Conservation (phyloP, 805 yeast species). For the Zygoascus ofunaensis region DNA sequence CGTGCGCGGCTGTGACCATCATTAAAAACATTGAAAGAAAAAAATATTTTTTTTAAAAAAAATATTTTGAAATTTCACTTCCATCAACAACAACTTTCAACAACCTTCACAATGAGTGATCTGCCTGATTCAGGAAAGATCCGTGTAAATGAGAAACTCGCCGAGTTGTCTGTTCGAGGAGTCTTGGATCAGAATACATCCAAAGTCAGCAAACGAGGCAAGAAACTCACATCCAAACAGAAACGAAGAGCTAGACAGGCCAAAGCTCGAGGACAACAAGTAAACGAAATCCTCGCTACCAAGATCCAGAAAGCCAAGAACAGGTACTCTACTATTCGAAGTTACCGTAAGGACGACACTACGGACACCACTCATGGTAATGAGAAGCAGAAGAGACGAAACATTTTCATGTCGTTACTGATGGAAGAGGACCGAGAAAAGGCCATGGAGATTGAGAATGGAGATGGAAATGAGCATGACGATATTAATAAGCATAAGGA, state of each 20-base stretch:
- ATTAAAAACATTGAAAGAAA: too few species aligned
- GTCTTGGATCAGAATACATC: conserved; percentile 1
- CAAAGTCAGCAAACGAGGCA: conserved; percentile 8
- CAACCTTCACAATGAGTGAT: conserved; percentile 3
- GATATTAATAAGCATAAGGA: too few species aligned
- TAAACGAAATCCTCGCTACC: conserved; percentile 21
- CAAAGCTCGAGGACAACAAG: conserved; percentile 14
- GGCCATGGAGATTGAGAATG: too few species aligned
- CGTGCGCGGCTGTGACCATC: too few species aligned
- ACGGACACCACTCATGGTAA: not conserved
- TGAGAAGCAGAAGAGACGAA: too few species aligned
- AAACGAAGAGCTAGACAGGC: conserved; percentile 14
- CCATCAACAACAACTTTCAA: too few species aligned
- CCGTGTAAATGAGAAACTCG: conserved; percentile 20
- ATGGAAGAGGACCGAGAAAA: too few species aligned
- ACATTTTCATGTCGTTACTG: not conserved
- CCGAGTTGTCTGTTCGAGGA: conserved; percentile 19
- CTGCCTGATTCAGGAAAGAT: conserved; percentile 15
- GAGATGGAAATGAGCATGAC: too few species aligned
- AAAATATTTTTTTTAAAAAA: too few species aligned
- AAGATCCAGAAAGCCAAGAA: conserved; percentile 23
- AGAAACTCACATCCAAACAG: conserved; percentile 17
- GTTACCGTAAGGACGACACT: conserved; percentile 16
- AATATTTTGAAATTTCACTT: too few species aligned
- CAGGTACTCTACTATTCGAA: conserved; percentile 19